Evolutionary conservation across 2,329 filamentous ascomycete genomes (phyloP), one percentile per base, ranked within the genome.

Genomic region (Xylariales sp.): DNA sequence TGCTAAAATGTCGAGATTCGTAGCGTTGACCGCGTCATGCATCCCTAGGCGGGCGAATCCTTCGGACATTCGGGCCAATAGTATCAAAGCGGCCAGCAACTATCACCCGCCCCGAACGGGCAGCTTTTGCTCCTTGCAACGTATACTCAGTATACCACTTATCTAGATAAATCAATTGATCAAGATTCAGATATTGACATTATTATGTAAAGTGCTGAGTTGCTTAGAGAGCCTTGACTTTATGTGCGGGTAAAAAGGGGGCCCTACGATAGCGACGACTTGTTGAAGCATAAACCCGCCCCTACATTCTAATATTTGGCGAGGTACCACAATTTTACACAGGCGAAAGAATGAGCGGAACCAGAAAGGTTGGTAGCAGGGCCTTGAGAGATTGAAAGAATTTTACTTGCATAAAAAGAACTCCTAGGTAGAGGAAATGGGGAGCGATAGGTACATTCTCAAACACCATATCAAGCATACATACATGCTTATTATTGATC

Each of bases 21-120:
- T 28, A 14, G 28, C 34, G 8, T 45, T 45, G 54, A 39, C 54
- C 39, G 54, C 39, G 54, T 56, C 54, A 56, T 45, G 23, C 5
- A 45, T 7, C 36, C 36, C 18, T 4, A 16, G 23, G 54, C 8
- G 23, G n/a, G 16, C 23, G 39, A n/a, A 43, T 56, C 34, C 36
- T 14, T 52, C 9, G 14, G 45, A 7, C 9, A 30, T 39, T 41
- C 54, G 64, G 32, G 16, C 32, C 28, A 39, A 48, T 28, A 34
- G 30, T 23, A 54, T 32, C 41, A 48, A 12, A 23, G 9, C 34
- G 32, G 18, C 36, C n/a, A 36, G 28, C 18, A 41, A 10, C 23
- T 14, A 14, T 23, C 18, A 39, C 45, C 50, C n/a, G 7, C 18
- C 34, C 36, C 23, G 23, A 16, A 5, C 8, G 30, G 39, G 12